phyloP scores from a whole-genome alignment of 1,139 yeast species.

The Nakaseomyces kungkrabaensis region DNA sequence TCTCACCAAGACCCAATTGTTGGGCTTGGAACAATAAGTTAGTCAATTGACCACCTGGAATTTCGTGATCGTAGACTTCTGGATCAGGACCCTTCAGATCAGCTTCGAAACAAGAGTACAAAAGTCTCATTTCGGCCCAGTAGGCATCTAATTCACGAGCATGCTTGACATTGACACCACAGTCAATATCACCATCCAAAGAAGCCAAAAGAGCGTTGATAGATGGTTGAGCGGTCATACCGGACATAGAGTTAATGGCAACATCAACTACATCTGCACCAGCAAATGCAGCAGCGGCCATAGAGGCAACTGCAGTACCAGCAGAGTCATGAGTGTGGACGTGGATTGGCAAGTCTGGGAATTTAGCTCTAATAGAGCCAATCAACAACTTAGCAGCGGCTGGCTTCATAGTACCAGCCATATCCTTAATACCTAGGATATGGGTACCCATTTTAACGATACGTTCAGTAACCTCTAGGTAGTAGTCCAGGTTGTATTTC shows the following conservation, averaged over 20 bases:
- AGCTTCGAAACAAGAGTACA: slow-evolving; percentile 95
- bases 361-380: slow-evolving; percentile 70
- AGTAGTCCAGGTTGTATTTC: slow-evolving; percentile 90
- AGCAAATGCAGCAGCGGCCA: slow-evolving; percentile 87
- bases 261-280: slow-evolving; percentile 99
- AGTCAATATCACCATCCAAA: slow-evolving; percentile 73
- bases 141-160: slow-evolving; percentile 82
- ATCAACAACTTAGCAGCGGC: slow-evolving; percentile 77
- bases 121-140: slow-evolving; percentile 98
- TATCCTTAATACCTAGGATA: slow-evolving; percentile 92
- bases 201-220: slow-evolving; percentile 88
- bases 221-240: slow-evolving; percentile 97
- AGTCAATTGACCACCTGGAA: slow-evolving; percentile 98
- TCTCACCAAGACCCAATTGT: slow-evolving; percentile 93
- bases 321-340: slow-evolving; percentile 99
- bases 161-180: slow-evolving; percentile 57
- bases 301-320: slow-evolving; percentile 97
- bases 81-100: slow-evolving; percentile 99
- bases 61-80: slow-evolving; percentile 95
- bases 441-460: slow-evolving; percentile 94
- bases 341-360: slow-evolving; percentile 92
- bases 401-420: slow-evolving; percentile 99
- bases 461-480: slow-evolving; percentile 68
- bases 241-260: slow-evolving; percentile 95
- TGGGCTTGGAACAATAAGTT: slow-evolving; percentile 97